Evolutionary conservation across 352 stramenopile genomes (phyloP).

Genomic region (Globisporangium viniferum): DNA sequence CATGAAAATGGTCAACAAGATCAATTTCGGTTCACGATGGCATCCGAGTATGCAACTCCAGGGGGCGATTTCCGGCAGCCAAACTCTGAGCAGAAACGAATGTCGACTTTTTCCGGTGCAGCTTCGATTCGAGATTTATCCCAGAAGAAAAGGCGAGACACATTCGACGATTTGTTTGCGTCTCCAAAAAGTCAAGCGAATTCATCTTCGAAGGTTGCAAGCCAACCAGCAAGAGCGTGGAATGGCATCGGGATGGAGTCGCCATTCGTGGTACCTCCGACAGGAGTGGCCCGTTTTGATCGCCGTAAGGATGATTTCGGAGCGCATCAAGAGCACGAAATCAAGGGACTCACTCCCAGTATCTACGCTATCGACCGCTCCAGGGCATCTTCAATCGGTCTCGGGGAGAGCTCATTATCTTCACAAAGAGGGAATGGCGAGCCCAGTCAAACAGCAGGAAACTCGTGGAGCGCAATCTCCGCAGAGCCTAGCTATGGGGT

Average conservation of each 20-base stretch:
- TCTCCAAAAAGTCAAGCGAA: conserved; percentile 34
- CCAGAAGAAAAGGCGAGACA: conserved; percentile 43
- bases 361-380: conserved; percentile 7
- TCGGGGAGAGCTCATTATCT: conserved; percentile 11
- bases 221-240: conserved; percentile 13
- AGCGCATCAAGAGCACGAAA: conserved; percentile 1
- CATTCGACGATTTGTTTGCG: conserved; percentile 75
- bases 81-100: neutral
- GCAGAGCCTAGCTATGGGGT: conserved; percentile 22
- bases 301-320: conserved; percentile 18
- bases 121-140: neutral
- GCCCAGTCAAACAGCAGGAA: conserved; percentile 14
- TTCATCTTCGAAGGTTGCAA: neutral
- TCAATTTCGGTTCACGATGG: conserved; percentile 36
- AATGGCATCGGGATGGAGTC: conserved; percentile 8
- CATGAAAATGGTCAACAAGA: conserved; percentile 11
- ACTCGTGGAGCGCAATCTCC: conserved; percentile 40
- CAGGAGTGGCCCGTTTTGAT: conserved; percentile 62
- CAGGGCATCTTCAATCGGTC: conserved; percentile 15
- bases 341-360: neutral
- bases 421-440: neutral
- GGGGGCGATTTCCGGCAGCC: neutral
- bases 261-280: conserved; percentile 5
- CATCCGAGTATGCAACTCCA: conserved; percentile 3
- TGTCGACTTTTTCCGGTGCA: conserved; percentile 3